phyloP scores from a whole-genome alignment of 2,329 filamentous ascomycete genomes.

The Piedraia hortae region DNA sequence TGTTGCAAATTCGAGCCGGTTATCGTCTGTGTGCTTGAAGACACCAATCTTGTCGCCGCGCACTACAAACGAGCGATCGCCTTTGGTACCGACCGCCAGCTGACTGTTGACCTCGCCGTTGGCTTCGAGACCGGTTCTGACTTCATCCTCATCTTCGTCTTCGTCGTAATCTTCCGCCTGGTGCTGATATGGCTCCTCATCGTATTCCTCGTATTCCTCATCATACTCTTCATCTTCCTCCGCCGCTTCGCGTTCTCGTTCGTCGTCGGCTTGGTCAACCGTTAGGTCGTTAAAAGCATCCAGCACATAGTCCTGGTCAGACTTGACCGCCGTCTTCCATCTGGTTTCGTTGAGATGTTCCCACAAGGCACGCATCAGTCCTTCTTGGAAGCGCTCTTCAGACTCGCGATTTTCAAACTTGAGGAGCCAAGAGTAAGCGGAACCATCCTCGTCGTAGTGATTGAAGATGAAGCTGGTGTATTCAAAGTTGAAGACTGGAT shows the following conservation, averaged over 20 bases:
- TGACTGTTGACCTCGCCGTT: conserved; percentile 79
- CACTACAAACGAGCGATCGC: conserved; percentile 90
- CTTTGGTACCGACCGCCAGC: conserved; percentile 85
- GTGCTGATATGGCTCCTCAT: no score
- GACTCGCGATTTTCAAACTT: conserved; percentile 65
- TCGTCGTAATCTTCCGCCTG: conserved; percentile 50
- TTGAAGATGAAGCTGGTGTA: conserved; percentile 99
- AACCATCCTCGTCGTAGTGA: conserved; percentile 66
- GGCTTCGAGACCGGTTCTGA: conserved; percentile 35
- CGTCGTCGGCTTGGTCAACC: conserved; percentile 51
- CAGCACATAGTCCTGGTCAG: conserved; percentile 77
- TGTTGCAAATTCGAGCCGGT: conserved; percentile 82
- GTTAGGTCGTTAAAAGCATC: conserved; percentile 86
- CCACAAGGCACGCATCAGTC: conserved; percentile 86
- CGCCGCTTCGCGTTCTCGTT: conserved; percentile 25
- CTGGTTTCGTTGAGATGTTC: conserved; percentile 85
- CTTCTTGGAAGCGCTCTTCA: conserved; percentile 71
- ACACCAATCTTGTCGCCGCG: conserved; percentile 95
- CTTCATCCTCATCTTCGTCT: conserved; percentile 52
- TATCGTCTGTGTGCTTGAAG: conserved; percentile 85
- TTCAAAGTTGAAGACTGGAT: conserved; percentile 96
- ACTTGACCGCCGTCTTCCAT: conserved; percentile 63
- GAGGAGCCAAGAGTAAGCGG: conserved; percentile 83
- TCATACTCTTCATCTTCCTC: conserved; percentile 29
- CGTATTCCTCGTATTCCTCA: conserved; percentile 37